Evolutionary conservation across 2,329 filamentous ascomycete genomes (phyloP).

Genomic region (Diplodia corticola): DNA sequence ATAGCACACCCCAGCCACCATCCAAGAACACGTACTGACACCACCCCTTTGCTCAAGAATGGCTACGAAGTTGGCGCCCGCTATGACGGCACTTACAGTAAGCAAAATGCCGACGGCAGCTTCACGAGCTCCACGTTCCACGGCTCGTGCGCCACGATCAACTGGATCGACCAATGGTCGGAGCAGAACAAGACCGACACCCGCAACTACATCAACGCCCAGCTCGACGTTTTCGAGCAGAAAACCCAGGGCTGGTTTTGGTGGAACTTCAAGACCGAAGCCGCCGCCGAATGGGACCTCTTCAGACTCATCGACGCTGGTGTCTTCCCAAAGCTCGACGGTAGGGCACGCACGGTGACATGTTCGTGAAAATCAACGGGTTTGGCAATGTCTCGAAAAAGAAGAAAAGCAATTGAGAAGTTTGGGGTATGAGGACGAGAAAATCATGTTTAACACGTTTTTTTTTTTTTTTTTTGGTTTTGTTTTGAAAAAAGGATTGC

Average conservation of each 20-base stretch:
- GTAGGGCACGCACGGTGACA: neutral
- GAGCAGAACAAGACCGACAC: slow-evolving; percentile 47
- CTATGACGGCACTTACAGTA: slow-evolving; percentile 58
- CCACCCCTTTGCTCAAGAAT: slow-evolving; percentile 32
- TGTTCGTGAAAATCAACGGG: neutral
- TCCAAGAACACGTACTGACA: neutral
- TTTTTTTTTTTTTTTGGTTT: too few relatives aligned
- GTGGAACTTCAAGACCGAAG: slow-evolving; percentile 62
- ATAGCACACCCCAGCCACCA: neutral
- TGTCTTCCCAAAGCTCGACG: slow-evolving; percentile 47
- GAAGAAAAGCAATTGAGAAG: neutral
- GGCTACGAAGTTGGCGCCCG: slow-evolving; percentile 61
- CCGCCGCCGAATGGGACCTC: slow-evolving; percentile 56
- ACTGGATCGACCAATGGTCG: slow-evolving; percentile 51
- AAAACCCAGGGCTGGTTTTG: slow-evolving; percentile 56
- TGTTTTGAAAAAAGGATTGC: too few relatives aligned
- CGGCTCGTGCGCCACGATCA: slow-evolving; percentile 55
- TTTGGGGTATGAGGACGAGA: too few relatives aligned
- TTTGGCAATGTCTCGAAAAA: too few relatives aligned
- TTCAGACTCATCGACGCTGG: slow-evolving; percentile 52
- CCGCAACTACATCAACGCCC: slow-evolving; percentile 55
- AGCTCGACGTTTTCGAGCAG: slow-evolving; percentile 55
- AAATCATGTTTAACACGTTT: too few relatives aligned
- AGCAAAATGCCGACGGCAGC: slow-evolving; percentile 41
- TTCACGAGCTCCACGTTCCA: slow-evolving; percentile 50